Percentiles rank a stretch among this genome's conserved stretches.
Evolutionary conservation across 2,329 filamentous ascomycete species (phyloP).

Genomic region (Dactylellina haptotyla): DNA sequence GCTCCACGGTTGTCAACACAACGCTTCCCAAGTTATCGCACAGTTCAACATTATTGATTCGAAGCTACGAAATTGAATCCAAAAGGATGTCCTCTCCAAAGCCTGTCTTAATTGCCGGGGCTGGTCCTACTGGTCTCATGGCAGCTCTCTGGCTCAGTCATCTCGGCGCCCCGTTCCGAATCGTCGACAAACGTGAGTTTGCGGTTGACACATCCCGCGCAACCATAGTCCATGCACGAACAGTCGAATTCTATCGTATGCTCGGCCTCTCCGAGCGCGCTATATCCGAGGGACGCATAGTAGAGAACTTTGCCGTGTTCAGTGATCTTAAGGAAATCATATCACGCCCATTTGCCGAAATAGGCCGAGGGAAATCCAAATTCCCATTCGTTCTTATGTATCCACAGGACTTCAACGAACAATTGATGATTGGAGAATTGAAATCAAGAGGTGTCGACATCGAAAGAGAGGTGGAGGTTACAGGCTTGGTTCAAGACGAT

Average conservation of each 20-base stretch:
- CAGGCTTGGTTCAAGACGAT: constrained; percentile 59
- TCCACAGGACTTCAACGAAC: constrained; percentile 61
- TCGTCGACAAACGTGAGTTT: constrained; percentile 60
- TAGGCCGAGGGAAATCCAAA: constrained; percentile 58
- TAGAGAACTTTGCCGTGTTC: constrained; percentile 62
- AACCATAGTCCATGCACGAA: constrained; percentile 65
- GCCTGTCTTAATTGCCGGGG: constrained; percentile 64
- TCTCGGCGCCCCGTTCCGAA: constrained; percentile 61
- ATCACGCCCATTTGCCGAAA: constrained; percentile 59
- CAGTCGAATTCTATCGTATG: constrained; percentile 66
- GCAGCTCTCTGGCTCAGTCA: constrained; percentile 62
- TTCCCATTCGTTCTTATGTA: constrained; percentile 60
- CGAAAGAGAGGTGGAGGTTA: constrained; percentile 59
- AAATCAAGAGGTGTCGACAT: constrained; percentile 27
- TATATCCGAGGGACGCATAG: constrained; percentile 60
- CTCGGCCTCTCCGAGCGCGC: constrained; percentile 62
- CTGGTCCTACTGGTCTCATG: constrained; percentile 64
- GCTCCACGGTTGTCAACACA: no score
- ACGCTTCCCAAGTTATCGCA: no score
- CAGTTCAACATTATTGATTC: no score
- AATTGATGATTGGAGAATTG: constrained; percentile 59
- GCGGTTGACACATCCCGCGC: constrained; percentile 63
- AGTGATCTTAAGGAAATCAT: constrained; percentile 60
- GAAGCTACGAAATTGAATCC: neutral
- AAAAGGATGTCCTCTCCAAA: constrained; percentile 12